A percentile compares a stretch with the other conserved stretches of the same genome.
These are phyloP conservation scores for Deinandra increscens DNA, from an alignment of 129 eudicot genomes.

Conservation along the genomic window DNA sequence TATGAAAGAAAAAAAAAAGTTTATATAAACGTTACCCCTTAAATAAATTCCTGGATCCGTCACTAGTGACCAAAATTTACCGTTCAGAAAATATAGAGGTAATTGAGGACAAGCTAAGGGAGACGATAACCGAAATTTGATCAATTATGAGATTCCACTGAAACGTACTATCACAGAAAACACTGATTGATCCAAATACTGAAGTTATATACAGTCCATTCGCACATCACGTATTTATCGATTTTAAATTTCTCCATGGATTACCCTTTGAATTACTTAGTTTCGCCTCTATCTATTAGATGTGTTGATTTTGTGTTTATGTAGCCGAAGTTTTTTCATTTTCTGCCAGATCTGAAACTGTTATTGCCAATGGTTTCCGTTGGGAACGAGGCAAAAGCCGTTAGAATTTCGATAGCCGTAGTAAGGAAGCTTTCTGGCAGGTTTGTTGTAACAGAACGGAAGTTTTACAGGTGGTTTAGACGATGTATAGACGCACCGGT, in stretches of 20 bases:
- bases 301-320: conserved; percentile 8
- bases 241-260: neutral
- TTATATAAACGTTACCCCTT: too few relatives aligned
- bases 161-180: conserved; percentile 15
- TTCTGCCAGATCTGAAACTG: conserved; percentile 2
- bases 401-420: conserved; percentile 42
- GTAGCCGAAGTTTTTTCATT: neutral
- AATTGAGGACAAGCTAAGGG: too few relatives aligned
- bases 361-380: conserved; percentile 81
- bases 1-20: too few relatives aligned
- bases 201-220: conserved; percentile 31
- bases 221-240: conserved; percentile 10
- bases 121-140: too few relatives aligned
- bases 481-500: conserved; percentile 24
- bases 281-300: conserved; percentile 23
- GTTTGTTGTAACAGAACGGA: conserved; percentile 39
- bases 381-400: conserved; percentile 46
- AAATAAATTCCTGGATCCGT: too few relatives aligned
- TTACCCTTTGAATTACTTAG: conserved; percentile 8
- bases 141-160: too few relatives aligned
- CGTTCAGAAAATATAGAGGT: too few relatives aligned
- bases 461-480: conserved; percentile 38
- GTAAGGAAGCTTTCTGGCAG: conserved; percentile 43
- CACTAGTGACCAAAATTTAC: too few relatives aligned
- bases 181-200: conserved; percentile 23